A percentile compares a stretch with the other conserved stretches of the same genome.
Conservation (phyloP, 305 asterid species). For the Solanum chacoense region DNA sequence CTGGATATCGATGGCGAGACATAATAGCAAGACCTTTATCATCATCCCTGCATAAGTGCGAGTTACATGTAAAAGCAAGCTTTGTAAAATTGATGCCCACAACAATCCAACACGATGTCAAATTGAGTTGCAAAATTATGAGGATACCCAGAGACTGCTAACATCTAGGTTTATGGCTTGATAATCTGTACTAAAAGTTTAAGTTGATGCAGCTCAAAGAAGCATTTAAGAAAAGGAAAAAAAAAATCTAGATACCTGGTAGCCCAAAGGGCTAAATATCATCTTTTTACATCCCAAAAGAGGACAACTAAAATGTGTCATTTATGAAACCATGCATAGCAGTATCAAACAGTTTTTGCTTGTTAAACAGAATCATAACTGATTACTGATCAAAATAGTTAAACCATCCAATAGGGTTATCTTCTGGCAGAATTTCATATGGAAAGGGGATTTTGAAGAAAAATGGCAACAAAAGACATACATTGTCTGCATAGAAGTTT, state of each 20-base stretch:
- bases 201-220: neutral
- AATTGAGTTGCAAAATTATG: neutral
- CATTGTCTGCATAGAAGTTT: neutral
- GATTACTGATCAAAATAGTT: neutral
- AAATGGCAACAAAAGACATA: neutral
- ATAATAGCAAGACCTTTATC: constrained; percentile 90
- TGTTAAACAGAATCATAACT: neutral
- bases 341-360: neutral
- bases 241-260: neutral
- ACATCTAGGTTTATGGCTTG: neutral
- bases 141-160: neutral
- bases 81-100: neutral
- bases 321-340: neutral
- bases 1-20: constrained; percentile 96
- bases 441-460: neutral
- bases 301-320: neutral
- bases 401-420: neutral
- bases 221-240: neutral
- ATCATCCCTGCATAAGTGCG: constrained; percentile 63
- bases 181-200: neutral
- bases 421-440: neutral
- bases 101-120: neutral
- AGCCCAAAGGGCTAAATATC: neutral
- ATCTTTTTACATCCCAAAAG: neutral
- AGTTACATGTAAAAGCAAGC: constrained; percentile 1